Percentiles rank a stretch among this genome's conserved stretches.
Evolutionary conservation across 495 filamentous ascomycete genomes (phyloP).

Genomic region (Penicillium odoratum): DNA sequence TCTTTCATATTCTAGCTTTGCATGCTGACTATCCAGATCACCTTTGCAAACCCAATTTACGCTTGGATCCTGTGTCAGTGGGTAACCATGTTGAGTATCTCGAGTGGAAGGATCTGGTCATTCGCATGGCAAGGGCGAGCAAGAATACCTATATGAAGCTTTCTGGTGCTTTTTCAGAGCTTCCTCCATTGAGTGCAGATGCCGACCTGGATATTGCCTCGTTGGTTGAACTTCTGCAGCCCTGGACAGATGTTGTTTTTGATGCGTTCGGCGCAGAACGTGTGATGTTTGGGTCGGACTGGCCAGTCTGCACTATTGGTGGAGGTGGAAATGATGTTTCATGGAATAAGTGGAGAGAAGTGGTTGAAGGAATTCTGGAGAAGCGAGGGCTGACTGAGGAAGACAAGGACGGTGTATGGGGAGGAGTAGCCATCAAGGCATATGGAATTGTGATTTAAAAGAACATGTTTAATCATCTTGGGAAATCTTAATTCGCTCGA

Average conservation of each 20-base stretch:
- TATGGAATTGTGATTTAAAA: constrained; percentile 53
- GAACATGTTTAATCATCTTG: background rate
- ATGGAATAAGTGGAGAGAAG: constrained; percentile 49
- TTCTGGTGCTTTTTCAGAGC: constrained; percentile 77
- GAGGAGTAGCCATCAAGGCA: constrained; percentile 62
- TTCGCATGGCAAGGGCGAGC: constrained; percentile 52
- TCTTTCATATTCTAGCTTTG: background rate
- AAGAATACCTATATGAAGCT: constrained; percentile 78
- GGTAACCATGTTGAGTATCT: constrained; percentile 58
- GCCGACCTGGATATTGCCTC: constrained; percentile 37
- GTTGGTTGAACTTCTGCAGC: constrained; percentile 46
- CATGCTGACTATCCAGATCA: constrained; percentile 57
- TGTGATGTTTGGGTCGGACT: constrained; percentile 87
- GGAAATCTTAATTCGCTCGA: background rate
- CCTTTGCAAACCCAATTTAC: constrained; percentile 82
- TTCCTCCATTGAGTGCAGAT: constrained; percentile 48
- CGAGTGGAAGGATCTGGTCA: constrained; percentile 43
- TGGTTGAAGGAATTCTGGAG: constrained; percentile 57
- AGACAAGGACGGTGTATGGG: constrained; percentile 66
- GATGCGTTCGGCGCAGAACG: constrained; percentile 66
- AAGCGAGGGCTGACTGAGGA: constrained; percentile 54
- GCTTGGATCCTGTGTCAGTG: constrained; percentile 36
- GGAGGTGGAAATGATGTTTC: constrained; percentile 53
- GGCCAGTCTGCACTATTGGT: constrained; percentile 79
- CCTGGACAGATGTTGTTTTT: constrained; percentile 68